Percentiles rank a stretch among this genome's conserved stretches.
Evolutionary conservation across 2,329 filamentous ascomycete species (phyloP).

Genomic region (Penicillium crustosum): DNA sequence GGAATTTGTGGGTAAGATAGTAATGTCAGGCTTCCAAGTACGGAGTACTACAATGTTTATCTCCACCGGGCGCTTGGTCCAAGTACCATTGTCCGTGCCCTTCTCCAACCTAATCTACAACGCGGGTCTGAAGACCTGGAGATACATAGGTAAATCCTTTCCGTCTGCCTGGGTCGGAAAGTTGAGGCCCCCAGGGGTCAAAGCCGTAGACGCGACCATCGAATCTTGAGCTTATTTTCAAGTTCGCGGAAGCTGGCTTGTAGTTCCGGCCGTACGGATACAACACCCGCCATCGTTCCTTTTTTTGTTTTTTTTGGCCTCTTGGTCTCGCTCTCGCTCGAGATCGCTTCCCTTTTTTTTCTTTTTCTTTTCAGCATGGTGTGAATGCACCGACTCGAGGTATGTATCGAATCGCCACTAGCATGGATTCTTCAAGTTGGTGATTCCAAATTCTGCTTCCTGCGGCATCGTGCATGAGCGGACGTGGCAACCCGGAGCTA

Average conservation of each 20-base stretch:
- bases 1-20: neutral
- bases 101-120: constrained; percentile 7
- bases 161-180: neutral
- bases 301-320: neutral
- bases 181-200: neutral
- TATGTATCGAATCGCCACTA: neutral
- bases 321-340: neutral
- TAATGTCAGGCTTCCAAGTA: neutral
- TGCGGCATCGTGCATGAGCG: constrained; percentile 5
- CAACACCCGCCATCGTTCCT: neutral
- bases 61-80: constrained; percentile 1
- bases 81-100: neutral
- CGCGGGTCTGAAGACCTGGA: neutral
- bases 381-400: neutral
- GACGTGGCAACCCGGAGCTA: constrained; percentile 8
- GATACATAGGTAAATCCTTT: neutral
- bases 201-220: constrained; percentile 12
- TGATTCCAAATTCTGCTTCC: constrained; percentile 1
- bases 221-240: constrained; percentile 26
- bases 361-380: neutral
- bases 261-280: neutral
- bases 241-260: constrained; percentile 4
- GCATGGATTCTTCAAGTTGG: neutral
- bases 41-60: neutral
- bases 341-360: neutral